These are phyloP conservation scores for Vararia minispora DNA, from an alignment of 768 basidiomycete species.

Conservation along the genomic window DNA sequence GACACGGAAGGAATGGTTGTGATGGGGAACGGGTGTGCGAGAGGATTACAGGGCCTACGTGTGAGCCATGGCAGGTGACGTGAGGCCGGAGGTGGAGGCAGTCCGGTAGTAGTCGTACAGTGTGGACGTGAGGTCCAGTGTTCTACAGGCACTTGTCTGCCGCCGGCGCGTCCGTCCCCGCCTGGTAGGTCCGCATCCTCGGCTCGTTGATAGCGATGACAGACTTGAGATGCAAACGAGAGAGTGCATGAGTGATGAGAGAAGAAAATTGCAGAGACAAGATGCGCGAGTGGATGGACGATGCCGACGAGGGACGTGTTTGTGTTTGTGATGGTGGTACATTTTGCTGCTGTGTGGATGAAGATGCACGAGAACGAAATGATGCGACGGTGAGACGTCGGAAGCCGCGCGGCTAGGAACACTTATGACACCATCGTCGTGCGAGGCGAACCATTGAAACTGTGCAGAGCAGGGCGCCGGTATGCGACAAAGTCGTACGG, in stretches of 20 bases:
- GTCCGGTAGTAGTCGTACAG: constrained; percentile 15
- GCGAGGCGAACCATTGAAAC: constrained; percentile 57
- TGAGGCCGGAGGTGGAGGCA: constrained; percentile 10
- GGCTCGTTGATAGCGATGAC: constrained; percentile 15
- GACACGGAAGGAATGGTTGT: constrained; percentile 11
- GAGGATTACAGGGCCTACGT: constrained; percentile 15
- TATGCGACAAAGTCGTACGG: constrained; percentile 76
- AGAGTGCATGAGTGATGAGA: constrained; percentile 33
- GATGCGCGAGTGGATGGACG: constrained; percentile 47
- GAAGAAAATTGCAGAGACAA: constrained; percentile 25
- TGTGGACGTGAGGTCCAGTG: constrained; percentile 13
- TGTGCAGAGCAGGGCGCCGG: constrained; percentile 69
- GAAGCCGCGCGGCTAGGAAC: constrained; percentile 10
- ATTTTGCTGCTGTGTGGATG: constrained; percentile 54
- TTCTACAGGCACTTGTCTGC: constrained; percentile 13
- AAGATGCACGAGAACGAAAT: constrained; percentile 22
- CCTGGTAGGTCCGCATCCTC: constrained; percentile 9
- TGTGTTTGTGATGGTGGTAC: constrained; percentile 64
- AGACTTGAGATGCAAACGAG: constrained; percentile 17
- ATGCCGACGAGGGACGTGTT: constrained; percentile 40
- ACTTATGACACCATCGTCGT: constrained; percentile 47
- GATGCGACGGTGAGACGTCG: constrained; percentile 10
- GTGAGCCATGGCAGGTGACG: constrained; percentile 5
- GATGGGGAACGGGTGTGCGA: constrained; percentile 13
- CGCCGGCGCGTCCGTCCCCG: constrained; percentile 12